Evolutionary conservation across 495 filamentous ascomycete species (phyloP).

Genomic region (Parmelia sp.): DNA sequence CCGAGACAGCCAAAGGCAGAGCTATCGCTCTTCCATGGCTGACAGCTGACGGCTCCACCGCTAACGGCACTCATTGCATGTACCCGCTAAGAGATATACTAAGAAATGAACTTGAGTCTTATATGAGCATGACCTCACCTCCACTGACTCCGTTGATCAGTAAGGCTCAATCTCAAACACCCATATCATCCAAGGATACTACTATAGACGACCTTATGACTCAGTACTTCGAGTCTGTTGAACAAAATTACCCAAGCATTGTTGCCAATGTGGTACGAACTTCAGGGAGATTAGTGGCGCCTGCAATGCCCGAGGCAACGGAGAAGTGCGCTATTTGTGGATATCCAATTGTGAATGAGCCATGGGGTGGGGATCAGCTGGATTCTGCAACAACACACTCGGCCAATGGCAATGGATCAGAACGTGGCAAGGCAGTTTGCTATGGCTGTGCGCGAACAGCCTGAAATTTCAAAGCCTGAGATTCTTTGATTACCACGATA

Average conservation of each 20-base stretch:
- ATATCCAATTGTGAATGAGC: conserved; percentile 36
- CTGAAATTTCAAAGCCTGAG: neutral
- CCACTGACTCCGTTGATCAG: conserved; percentile 48
- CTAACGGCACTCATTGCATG: conserved; percentile 51
- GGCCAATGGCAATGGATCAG: neutral
- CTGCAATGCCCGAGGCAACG: conserved; percentile 10
- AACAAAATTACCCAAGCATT: conserved; percentile 80
- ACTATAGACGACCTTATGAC: conserved; percentile 88
- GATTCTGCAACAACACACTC: neutral
- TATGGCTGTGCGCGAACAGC: conserved; percentile 54
- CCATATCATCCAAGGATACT: conserved; percentile 60
- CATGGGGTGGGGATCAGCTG: conserved; percentile 35
- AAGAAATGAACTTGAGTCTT: conserved; percentile 66
- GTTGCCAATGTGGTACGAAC: conserved; percentile 93
- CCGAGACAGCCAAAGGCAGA: conserved; percentile 84
- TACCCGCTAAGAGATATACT: conserved; percentile 79
- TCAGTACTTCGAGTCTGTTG: conserved; percentile 82
- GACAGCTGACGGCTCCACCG: conserved; percentile 60
- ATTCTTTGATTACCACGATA: neutral
- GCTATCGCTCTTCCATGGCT: conserved; percentile 77
- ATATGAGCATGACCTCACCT: conserved; percentile 45
- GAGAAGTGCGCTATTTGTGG: conserved; percentile 39
- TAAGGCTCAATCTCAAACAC: conserved; percentile 34
- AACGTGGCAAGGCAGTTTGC: conserved; percentile 38
- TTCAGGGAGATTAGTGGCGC: conserved; percentile 59